A percentile compares a stretch with the other conserved stretches of the same genome.
phyloP scores from a whole-genome alignment of 495 filamentous ascomycete species.

The Podospora comata region DNA sequence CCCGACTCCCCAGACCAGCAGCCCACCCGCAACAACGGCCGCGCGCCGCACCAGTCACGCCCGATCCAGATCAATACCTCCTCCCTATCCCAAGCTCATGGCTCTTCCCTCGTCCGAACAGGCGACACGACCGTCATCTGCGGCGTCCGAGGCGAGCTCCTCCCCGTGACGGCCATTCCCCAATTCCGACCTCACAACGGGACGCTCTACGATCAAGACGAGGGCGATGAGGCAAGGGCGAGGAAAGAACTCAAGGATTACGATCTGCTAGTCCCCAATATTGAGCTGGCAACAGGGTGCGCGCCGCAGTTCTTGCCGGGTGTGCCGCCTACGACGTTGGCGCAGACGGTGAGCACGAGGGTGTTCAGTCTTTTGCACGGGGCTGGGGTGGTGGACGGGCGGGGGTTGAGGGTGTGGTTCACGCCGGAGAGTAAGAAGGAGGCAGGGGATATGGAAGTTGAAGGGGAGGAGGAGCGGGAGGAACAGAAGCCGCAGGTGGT shows the following conservation, averaged over 20 bases:
- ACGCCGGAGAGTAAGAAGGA: slow-evolving; percentile 45
- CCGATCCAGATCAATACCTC: slow-evolving; percentile 68
- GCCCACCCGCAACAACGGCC: slow-evolving; percentile 72
- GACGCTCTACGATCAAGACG: slow-evolving; percentile 22
- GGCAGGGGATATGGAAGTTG: slow-evolving; percentile 25
- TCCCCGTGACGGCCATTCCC: slow-evolving; percentile 67
- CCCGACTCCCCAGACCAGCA: slow-evolving; percentile 52
- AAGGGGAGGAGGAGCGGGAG: slow-evolving; percentile 43
- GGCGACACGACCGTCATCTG: slow-evolving; percentile 92
- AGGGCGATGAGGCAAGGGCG: slow-evolving; percentile 3
- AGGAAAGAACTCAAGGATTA: slow-evolving; percentile 50
- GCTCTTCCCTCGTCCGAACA: slow-evolving; percentile 78
- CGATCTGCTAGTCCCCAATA: slow-evolving; percentile 83
- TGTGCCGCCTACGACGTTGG: slow-evolving; percentile 70
- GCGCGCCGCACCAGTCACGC: slow-evolving; percentile 65
- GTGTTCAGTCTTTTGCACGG: slow-evolving; percentile 71
- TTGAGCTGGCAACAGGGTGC: slow-evolving; percentile 86
- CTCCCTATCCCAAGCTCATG: slow-evolving; percentile 81
- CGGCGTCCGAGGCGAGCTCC: slow-evolving; percentile 80
- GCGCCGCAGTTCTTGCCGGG: slow-evolving; percentile 81
- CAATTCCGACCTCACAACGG: slow-evolving; percentile 49
- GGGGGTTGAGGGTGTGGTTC: slow-evolving; percentile 69
- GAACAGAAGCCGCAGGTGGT: slow-evolving; percentile 54
- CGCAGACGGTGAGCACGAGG: slow-evolving; percentile 78
- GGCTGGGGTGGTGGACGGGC: slow-evolving; percentile 56